Evolutionary conservation across 768 basidiomycete genomes (phyloP).

Genomic region (Cyathus striatus): DNA sequence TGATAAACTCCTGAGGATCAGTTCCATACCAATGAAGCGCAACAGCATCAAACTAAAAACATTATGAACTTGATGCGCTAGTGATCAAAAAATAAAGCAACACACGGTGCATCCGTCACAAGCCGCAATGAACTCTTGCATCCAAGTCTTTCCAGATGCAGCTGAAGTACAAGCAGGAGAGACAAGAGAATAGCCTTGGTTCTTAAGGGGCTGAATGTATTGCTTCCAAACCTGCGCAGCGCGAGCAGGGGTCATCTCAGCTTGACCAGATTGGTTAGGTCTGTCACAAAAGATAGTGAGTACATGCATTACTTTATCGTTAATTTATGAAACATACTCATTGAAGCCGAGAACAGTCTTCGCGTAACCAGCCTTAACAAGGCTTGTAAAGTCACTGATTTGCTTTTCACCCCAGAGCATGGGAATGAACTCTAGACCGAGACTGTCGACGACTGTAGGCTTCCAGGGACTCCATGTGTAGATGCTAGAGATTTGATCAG

Average conservation of each 20-base stretch:
- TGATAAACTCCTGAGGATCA: constrained; percentile 39
- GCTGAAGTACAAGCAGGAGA: constrained; percentile 68
- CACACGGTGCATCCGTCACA: constrained; percentile 54
- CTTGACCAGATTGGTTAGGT: constrained; percentile 61
- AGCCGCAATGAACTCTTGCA: constrained; percentile 46
- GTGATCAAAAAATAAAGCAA: constrained; percentile 7
- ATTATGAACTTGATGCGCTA: not conserved
- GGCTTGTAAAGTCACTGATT: constrained; percentile 36
- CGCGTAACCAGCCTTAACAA: constrained; percentile 49
- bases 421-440: constrained; percentile 52
- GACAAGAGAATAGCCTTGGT: constrained; percentile 50
- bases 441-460: constrained; percentile 30
- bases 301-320: not conserved
- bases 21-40: constrained; percentile 72
- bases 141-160: constrained; percentile 58
- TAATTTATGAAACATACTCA: constrained; percentile 47
- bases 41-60: constrained; percentile 44
- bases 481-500: constrained; percentile 22
- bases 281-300: constrained; percentile 28
- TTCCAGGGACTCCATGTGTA: constrained; percentile 66
- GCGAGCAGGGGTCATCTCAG: constrained; percentile 46
- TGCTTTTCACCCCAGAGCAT: constrained; percentile 71
- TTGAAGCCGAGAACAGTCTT: constrained; percentile 56
- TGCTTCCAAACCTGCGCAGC: constrained; percentile 56
- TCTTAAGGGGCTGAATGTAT: constrained; percentile 54